Evolutionary conservation across 306 rosid species (phyloP).

Genomic region (Sesbania bispinosa): DNA sequence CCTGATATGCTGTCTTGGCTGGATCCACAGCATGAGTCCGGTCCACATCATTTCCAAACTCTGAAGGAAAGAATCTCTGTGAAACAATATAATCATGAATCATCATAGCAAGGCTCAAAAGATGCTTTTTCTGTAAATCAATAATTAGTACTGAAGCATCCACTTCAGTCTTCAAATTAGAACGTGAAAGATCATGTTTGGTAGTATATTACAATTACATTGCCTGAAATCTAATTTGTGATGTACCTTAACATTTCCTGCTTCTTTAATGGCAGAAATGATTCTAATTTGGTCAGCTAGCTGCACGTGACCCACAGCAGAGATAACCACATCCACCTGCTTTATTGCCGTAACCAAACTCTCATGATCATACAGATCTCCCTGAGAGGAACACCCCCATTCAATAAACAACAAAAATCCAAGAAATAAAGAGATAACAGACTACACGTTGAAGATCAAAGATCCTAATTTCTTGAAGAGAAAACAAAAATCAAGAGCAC

Average conservation of each 20-base stretch:
- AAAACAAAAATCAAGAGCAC: no score
- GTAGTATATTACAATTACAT: no score
- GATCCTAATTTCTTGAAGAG: not conserved
- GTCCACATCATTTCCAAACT: slow-evolving; percentile 34
- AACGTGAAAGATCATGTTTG: no score
- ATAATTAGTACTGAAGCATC: no score
- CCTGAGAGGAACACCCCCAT: slow-evolving; percentile 26
- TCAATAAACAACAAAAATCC: no score
- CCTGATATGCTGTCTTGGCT: not conserved
- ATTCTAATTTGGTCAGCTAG: slow-evolving; percentile 58
- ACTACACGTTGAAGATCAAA: no score
- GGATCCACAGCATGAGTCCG: slow-evolving; percentile 32
- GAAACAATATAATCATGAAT: not conserved
- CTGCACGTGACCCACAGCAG: slow-evolving; percentile 43
- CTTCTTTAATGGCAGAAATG: slow-evolving; percentile 64
- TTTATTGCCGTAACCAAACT: slow-evolving; percentile 70
- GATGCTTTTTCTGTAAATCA: no score
- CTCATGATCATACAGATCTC: slow-evolving; percentile 58
- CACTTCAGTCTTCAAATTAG: no score
- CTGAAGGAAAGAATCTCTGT: slow-evolving; percentile 45
- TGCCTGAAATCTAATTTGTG: no score
- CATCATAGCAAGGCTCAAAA: not conserved
- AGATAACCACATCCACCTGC: slow-evolving; percentile 68
- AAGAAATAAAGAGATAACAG: no score
- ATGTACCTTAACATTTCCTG: slow-evolving; percentile 60